phyloP scores from a whole-genome alignment of 2,329 filamentous ascomycete genomes.

The Apiospora phragmitis region DNA sequence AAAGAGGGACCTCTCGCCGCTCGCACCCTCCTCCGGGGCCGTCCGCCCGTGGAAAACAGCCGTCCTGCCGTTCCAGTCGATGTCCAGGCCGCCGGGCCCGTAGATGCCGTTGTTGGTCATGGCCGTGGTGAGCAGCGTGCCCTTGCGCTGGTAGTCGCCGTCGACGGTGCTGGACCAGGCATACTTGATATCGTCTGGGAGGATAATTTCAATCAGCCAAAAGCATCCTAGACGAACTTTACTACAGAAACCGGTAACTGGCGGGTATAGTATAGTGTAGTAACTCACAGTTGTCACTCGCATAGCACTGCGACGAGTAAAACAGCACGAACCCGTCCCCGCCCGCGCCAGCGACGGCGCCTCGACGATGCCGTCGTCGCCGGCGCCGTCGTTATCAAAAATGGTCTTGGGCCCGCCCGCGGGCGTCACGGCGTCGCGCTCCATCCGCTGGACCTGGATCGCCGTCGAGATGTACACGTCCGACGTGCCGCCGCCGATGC shows the following conservation, averaged over 20 bases:
- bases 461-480: slow-evolving; percentile 29
- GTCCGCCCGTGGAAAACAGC: slow-evolving; percentile 31
- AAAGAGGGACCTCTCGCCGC: slow-evolving; percentile 24
- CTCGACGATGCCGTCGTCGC: slow-evolving; percentile 31
- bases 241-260: no score
- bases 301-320: slow-evolving; percentile 34
- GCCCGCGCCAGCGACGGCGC: slow-evolving; percentile 31
- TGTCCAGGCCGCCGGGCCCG: slow-evolving; percentile 32
- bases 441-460: slow-evolving; percentile 30
- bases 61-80: slow-evolving; percentile 28
- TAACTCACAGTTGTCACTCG: slow-evolving; percentile 28
- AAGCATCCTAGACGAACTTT: background rate
- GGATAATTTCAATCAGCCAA: background rate
- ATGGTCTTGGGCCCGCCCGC: slow-evolving; percentile 25
- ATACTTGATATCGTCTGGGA: slow-evolving; percentile 32
- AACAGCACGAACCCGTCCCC: slow-evolving; percentile 28
- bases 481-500: slow-evolving; percentile 25
- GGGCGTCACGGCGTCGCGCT: slow-evolving; percentile 29
- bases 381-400: slow-evolving; percentile 29
- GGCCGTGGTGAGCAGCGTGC: slow-evolving; percentile 29
- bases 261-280: background rate
- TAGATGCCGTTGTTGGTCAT: slow-evolving; percentile 28
- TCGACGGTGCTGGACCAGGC: slow-evolving; percentile 32
- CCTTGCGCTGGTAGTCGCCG: slow-evolving; percentile 28
- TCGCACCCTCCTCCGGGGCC: slow-evolving; percentile 18